Evolutionary conservation across 192 early-diverging fungal species (phyloP).

Genomic region (Physocladia obscura): DNA sequence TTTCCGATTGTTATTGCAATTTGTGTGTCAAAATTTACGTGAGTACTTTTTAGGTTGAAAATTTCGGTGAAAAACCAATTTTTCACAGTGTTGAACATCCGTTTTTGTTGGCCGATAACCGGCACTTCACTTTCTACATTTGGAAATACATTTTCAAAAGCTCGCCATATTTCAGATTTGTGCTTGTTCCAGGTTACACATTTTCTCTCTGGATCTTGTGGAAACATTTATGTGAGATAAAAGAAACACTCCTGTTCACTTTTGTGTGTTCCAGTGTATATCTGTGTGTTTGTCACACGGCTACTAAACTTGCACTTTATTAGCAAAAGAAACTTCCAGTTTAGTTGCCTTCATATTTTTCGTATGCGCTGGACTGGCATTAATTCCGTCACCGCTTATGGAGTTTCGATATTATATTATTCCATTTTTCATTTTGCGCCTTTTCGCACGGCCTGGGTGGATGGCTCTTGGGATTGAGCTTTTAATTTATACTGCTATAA

Average conservation of each 20-base stretch:
- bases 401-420: slow-evolving; percentile 96
- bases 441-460: slow-evolving; percentile 55
- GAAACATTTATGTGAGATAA: slow-evolving; percentile 22
- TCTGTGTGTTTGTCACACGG: not conserved
- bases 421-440: slow-evolving; percentile 72
- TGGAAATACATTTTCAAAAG: slow-evolving; percentile 78
- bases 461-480: slow-evolving; percentile 43
- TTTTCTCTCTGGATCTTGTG: slow-evolving; percentile 10
- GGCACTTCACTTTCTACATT: slow-evolving; percentile 94
- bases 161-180: slow-evolving; percentile 56
- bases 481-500: slow-evolving; percentile 56
- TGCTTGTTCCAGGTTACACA: slow-evolving; percentile 67
- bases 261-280: too few relatives aligned
- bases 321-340: slow-evolving; percentile 47
- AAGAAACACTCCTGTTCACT: not conserved
- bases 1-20: not conserved
- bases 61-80: slow-evolving; percentile 1
- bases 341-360: slow-evolving; percentile 46
- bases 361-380: slow-evolving; percentile 54
- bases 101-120: slow-evolving; percentile 90
- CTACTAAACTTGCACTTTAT: not conserved
- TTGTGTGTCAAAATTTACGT: slow-evolving; percentile 31
- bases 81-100: slow-evolving; percentile 75
- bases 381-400: slow-evolving; percentile 88
- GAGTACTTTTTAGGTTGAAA: slow-evolving; percentile 3